Evolutionary conservation across 805 yeast species (phyloP), one percentile per base, ranked within the genome.

Genomic region (Yarrowia deformans): DNA sequence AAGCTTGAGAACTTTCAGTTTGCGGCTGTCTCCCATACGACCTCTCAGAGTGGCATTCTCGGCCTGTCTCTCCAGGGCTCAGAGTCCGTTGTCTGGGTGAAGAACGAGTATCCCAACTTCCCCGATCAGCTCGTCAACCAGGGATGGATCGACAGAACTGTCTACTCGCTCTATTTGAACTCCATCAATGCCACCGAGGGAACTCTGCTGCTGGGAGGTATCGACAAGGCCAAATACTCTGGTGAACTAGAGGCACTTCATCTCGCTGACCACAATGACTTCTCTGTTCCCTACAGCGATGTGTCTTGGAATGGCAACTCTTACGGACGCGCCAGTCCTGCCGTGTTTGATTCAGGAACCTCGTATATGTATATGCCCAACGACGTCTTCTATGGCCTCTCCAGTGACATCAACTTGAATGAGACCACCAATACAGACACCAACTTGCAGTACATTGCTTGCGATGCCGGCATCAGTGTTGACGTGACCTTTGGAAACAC

Each of bases 341-440:
- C 84, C 2, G 75, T 84, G 32, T 77, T 88, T 49, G 91, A 88
- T 74, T 82, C 88, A 0, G 89, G 90, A 19, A 81, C 90, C 8
- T 81, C 88, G 8, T 75, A 82, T 40, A 76, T 84, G 8, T 84
- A 84, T 72, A 77, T 87, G 45, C 89, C 90, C 13, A 40, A 46
- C 19, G 43, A 45, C 12, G 54, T 48, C 13, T 37, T 61, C 14
- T 46, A 35, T 16, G 55, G 39, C 13, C 55, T 61, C 1, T 37
- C 55, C 8, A 45, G 46, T 18, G 67, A 45, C 14, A 29, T 46
- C 43, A 48, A 48, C 34, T 35, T 48, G n/a, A 52, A 52, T 35
- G 45, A 39, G 13, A 61, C 67, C 8, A 16, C 35, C 35, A 46
- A 46, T 29, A 12, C 55, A 2, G 42, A 70, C 1, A 70, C 67